Percentiles rank a stretch among this genome's conserved stretches.
Conservation (phyloP, 805 yeast genomes). For the Pichia paraexigua region DNA sequence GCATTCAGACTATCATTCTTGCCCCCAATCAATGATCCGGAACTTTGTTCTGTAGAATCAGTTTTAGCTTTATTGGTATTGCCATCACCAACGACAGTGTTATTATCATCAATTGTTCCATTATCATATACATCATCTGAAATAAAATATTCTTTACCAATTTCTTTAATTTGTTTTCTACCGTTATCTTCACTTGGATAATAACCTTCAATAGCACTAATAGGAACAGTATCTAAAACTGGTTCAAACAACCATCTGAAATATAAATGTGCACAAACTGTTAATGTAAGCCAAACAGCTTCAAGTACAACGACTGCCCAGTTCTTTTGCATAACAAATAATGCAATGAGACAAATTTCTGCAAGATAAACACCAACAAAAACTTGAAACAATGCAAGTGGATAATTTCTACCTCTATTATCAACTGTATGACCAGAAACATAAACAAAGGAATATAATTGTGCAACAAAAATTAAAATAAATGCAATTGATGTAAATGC, state of each 20-base stretch:
- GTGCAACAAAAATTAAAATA: conserved; percentile 51
- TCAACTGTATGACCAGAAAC: conserved; percentile 56
- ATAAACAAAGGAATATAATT: conserved; percentile 52
- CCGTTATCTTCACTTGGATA: conserved; percentile 68
- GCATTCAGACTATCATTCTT: background rate
- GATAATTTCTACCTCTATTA: conserved; percentile 66
- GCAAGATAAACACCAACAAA: conserved; percentile 67
- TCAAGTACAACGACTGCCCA: conserved; percentile 76
- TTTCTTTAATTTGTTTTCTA: conserved; percentile 41
- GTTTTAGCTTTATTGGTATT: background rate
- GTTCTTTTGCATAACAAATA: conserved; percentile 68
- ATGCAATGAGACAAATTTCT: conserved; percentile 59
- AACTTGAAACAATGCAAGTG: conserved; percentile 61
- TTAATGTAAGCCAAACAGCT: conserved; percentile 47
- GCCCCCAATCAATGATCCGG: background rate
- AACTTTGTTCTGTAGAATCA: background rate
- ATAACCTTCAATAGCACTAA: conserved; percentile 44
- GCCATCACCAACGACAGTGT: background rate
- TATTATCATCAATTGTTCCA: conserved; percentile 1
- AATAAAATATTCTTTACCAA: conserved; percentile 22
- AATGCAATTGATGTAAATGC: conserved; percentile 59
- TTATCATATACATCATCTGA: conserved; percentile 5
- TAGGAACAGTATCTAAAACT: conserved; percentile 59
- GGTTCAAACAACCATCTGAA: conserved; percentile 54
- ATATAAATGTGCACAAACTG: conserved; percentile 52